These are phyloP conservation scores for Tripidium arundinaceum DNA, from an alignment of 202 grass and related monocot species.

Conservation along the genomic window DNA sequence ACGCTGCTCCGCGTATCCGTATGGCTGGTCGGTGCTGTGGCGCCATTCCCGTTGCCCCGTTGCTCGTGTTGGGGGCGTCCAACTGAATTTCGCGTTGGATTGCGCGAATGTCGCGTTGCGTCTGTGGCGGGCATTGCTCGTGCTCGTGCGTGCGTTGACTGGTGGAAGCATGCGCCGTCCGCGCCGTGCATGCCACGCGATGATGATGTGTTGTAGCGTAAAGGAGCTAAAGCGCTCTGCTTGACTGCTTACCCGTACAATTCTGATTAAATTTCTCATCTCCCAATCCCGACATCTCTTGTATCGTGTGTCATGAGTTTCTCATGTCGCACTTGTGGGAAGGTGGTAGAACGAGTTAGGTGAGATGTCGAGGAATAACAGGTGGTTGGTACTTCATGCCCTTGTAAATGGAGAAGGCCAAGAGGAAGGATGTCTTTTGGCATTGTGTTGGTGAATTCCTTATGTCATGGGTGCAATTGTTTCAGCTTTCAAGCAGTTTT, in stretches of 20 bases:
- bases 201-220: background rate
- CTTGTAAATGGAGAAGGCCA: background rate
- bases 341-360: slow-evolving; percentile 13
- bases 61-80: background rate
- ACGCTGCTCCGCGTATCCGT: background rate
- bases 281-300: background rate
- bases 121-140: background rate
- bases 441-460: slow-evolving; percentile 15
- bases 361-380: slow-evolving; percentile 24
- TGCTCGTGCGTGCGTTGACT: background rate
- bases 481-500: background rate
- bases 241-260: background rate
- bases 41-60: background rate
- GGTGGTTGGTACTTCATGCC: background rate
- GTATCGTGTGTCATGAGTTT: background rate
- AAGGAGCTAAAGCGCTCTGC: background rate
- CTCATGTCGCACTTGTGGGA: background rate
- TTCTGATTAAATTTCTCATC: background rate
- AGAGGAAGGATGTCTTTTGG: background rate
- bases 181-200: background rate
- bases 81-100: slow-evolving; percentile 11
- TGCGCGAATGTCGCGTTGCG: slow-evolving; percentile 24
- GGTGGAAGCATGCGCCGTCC: background rate
- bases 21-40: background rate
- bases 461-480: background rate